phyloP scores from a whole-genome alignment of 2,329 filamentous ascomycete genomes.

The Epicoccum sorghinum region DNA sequence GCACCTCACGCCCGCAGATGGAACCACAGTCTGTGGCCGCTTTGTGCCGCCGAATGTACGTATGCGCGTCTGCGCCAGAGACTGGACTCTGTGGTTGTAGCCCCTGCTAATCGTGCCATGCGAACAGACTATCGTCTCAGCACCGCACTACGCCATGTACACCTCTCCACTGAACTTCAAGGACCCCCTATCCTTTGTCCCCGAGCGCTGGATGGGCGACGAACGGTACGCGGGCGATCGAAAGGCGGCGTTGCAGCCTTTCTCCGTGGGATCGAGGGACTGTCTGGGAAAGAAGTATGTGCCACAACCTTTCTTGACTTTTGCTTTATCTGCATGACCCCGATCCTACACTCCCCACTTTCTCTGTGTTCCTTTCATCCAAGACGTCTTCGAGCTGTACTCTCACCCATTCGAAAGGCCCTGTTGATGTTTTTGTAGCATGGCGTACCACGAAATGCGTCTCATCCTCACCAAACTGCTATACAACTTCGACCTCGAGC shows the following conservation, averaged over 20 bases:
- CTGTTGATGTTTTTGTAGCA: slow-evolving; percentile 22
- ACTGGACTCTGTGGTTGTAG: too few relatives aligned
- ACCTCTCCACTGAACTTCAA: slow-evolving; percentile 36
- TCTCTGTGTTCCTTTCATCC: too few relatives aligned
- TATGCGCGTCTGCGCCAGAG: background rate
- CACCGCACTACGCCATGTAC: slow-evolving; percentile 30
- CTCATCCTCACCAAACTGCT: slow-evolving; percentile 48
- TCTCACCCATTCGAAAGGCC: too few relatives aligned
- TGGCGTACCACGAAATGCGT: slow-evolving; percentile 51
- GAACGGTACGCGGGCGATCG: slow-evolving; percentile 42
- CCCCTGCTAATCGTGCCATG: background rate
- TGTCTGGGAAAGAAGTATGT: slow-evolving; percentile 35
- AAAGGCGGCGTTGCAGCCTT: slow-evolving; percentile 34
- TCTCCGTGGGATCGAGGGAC: slow-evolving; percentile 33
- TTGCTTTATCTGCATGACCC: too few relatives aligned
- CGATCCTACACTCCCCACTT: too few relatives aligned
- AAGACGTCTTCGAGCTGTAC: too few relatives aligned
- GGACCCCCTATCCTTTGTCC: slow-evolving; percentile 32
- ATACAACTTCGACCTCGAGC: slow-evolving; percentile 48
- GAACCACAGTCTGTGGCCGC: slow-evolving; percentile 12
- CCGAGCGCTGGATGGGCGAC: slow-evolving; percentile 48
- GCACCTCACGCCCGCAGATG: slow-evolving; percentile 28
- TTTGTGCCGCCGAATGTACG: background rate
- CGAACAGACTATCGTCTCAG: background rate
- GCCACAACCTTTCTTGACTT: too few relatives aligned